Base-by-base conservation (phyloP, 169 alveolate species). In the Plasmodium gallinaceum region DNA sequence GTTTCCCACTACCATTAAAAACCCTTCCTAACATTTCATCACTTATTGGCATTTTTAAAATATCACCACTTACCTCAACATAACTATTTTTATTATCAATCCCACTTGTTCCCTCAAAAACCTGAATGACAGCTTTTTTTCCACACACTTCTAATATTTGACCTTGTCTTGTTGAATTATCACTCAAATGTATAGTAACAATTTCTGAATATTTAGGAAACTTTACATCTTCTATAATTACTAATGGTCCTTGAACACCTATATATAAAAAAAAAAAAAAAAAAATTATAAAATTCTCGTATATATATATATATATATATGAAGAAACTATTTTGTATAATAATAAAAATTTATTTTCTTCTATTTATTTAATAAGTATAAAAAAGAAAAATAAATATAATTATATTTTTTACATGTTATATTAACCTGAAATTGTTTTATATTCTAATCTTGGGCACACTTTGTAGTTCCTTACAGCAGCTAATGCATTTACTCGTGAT, bases 21-120 rank as follows among this genome's bases (percentile, higher is more conserved):
- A 99, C 98, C 62, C 99, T 96, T 45, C 99, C 99, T 54, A 99
- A 96, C 99, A 99, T 98, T 93, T 99, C 99, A 94, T 98, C 99
- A 62, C 99, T 95, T 80, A 99, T 98, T 3, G 99, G 99, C 99
- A 99, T 98, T 93, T 96, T 94, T 80, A 98, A 89, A 14, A 98
- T 98, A 92, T 98, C 99, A 14, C 99, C 99, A 18, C 99, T 98
- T 94, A 99, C 98, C 93, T 99, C 99, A 58, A 97, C 98, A 93
- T 98, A 96, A 32, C 99, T 97, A 57, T 96, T 96, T 62, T 96
- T 95, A 91, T 97, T 98, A 88, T 98, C 99, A 78, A 99, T 98
- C 37, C 99, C 99, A 75, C 98, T 95, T 8, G 99, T 99, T 10
- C 99, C 99, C 95, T 99, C 99, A 92, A 99, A 99, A 61, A 99